A percentile compares a stretch with the other conserved stretches of the same genome.
Evolutionary conservation across 2,329 filamentous ascomycete species (phyloP).

Genomic region (Huntiella abstrusa): DNA sequence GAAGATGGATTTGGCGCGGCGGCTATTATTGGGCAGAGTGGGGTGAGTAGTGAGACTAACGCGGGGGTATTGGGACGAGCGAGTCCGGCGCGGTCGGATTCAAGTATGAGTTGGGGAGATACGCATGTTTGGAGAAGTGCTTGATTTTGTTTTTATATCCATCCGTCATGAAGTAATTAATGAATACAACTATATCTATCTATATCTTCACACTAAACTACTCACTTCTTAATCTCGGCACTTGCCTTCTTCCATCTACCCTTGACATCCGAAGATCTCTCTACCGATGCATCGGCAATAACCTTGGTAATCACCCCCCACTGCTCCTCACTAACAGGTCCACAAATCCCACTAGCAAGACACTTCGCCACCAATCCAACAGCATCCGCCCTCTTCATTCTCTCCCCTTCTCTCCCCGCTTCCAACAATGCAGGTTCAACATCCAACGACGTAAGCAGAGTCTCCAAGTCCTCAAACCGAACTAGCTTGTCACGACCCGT

Average conservation of each 20-base stretch:
- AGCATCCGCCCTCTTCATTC: conserved; percentile 25
- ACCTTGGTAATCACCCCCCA: conserved; percentile 18
- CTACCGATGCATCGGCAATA: conserved; percentile 19
- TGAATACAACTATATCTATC: no score
- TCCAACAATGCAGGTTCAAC: conserved; percentile 23
- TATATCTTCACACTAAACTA: not conserved
- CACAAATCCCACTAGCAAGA: conserved; percentile 19
- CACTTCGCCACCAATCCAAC: conserved; percentile 22
- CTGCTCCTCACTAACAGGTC: conserved; percentile 14
- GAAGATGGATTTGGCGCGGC: no score
- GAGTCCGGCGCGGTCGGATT: conserved; percentile 22
- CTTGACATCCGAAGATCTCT: conserved; percentile 28
- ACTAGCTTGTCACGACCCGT: conserved; percentile 15
- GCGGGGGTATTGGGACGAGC: not conserved
- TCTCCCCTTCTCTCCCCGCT: conserved; percentile 32
- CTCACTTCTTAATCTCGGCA: conserved; percentile 13
- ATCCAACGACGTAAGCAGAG: conserved; percentile 29
- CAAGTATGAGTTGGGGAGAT: conserved; percentile 29
- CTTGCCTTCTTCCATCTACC: conserved; percentile 23
- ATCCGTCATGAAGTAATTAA: no score
- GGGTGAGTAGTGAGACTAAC: no score
- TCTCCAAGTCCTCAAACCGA: conserved; percentile 14
- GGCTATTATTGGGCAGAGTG: no score
- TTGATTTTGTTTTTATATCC: not conserved
- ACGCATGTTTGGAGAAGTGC: conserved; percentile 30